Evolutionary conservation across 1,284 basidiomycete genomes (phyloP), one percentile per base, ranked within the genome.

Genomic region (Cutaneotrichosporon sp.): DNA sequence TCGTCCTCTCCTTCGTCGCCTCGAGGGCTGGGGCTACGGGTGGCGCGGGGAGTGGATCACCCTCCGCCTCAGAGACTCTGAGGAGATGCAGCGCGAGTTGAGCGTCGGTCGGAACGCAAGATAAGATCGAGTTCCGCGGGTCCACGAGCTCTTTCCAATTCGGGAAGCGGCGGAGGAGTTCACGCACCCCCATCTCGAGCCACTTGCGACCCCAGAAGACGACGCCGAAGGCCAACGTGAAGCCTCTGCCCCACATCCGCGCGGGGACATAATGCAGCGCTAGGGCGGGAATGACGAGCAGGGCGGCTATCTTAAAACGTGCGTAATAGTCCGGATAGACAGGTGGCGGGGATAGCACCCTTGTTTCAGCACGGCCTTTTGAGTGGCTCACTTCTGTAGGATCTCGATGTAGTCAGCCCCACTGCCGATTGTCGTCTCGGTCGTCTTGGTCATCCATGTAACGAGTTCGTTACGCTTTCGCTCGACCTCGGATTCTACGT

Each of bases 101-200:
- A 5, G 85, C 84, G 66, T 86, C 84, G 55, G 85, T 86, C 4
- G 86, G 86, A 0, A 85, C 84, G 11, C 83, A 81, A 26, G 78
- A 81, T 18, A 86, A 73, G 46, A 86, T 69, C 3, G 83, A 83
- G 74, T 83, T 69, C 13, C 50, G 46, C 53, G 75, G 65, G 56
- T 82, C 76, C 55, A 64, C 10, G 32, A 61, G n/a, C 21, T 73
- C 69, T 64, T 80, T 76, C 85, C 85, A 87, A 66, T 77, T 85
- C 85, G 86, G 67, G 85, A 75, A 0, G 84, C 85, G 14, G 9
- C 83, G 76, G 26, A 79, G 73, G 55, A 79, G 71, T 14, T 38
- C 22, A 34, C 83, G 78, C 46, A 86, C 78, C 71, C 78, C 77
- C 60, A 78, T 73, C 26, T 78, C 76, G 58, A 85, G 53, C 1